Base-by-base conservation (phyloP, 2,329 filamentous ascomycete genomes). In the Venturia oleaginea region DNA sequence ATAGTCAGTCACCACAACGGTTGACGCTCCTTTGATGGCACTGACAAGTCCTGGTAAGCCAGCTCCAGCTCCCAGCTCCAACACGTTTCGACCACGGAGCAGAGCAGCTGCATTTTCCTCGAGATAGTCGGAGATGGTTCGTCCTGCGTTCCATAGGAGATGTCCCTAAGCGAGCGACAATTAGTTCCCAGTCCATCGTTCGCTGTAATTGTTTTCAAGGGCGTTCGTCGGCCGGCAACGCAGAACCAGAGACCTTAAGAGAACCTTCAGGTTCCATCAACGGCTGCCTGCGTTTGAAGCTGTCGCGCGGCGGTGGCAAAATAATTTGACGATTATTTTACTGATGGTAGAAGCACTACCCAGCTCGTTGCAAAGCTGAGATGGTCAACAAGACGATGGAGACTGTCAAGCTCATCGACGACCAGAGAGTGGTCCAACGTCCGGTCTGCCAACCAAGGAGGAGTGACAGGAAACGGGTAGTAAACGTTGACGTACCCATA, bases 1-100 rank as follows among this genome's bases (percentile, higher is more conserved):
- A 73, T 91, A 97, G 75, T 97, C 92, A 8, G 92, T 96, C 69
- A 93, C 86, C 11, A 97, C 88, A 2, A 89, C 80, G 63, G 71
- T 67, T 6, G 68, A 68, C 27, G 92, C 92, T 17, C 89, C 90
- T 46, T 88, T 81, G 40, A 89, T 79, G 0, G 88, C 88, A 69
- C 87, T 88, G 40, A 94, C 85, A 13, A 97, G 83, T 72, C 88
- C 89, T 0, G 92, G 91, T 43, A 97, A 81, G 0, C 92, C 93
- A 0, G 91, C 91, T 17, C 91, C 93, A 3, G 93, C 92, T 59
- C 93, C 93, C 30, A 97, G 85, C 76, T 97, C 93, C 10, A 97
- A 84, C 2, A 97, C 84, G n/a, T 86, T 86, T 72, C 85, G 87
- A 68, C 77, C 81, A 17, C 76, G 71, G n/a, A 96, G 81, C 4